Evolutionary conservation across 176 grass and related monocot species (phyloP).

Genomic region (Bromus sterilis): DNA sequence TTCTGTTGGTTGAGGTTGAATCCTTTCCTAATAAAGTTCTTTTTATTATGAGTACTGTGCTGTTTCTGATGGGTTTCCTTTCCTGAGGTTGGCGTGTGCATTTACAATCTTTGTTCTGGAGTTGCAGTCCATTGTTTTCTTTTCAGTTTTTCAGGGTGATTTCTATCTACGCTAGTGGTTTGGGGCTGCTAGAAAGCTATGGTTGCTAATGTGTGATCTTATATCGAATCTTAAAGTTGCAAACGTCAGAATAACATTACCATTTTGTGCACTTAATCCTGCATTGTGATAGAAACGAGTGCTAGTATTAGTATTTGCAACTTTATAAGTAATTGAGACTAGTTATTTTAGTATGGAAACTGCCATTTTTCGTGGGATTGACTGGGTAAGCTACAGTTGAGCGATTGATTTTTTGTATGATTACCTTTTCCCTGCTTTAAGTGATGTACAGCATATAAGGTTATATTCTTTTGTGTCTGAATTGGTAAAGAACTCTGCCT

Average conservation of each 20-base stretch:
- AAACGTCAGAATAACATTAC: background rate
- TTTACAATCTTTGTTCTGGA: background rate
- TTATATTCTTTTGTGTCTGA: background rate
- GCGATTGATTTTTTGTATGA: background rate
- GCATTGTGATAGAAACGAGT: background rate
- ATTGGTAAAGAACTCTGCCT: constrained; percentile 15
- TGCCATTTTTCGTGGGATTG: background rate
- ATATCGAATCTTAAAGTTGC: background rate
- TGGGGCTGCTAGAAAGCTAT: background rate
- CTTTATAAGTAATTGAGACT: background rate
- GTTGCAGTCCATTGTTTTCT: background rate
- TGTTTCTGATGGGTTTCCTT: background rate
- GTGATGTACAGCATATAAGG: background rate
- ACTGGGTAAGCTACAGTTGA: background rate
- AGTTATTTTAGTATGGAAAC: background rate
- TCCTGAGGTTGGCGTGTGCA: background rate
- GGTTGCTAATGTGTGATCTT: background rate
- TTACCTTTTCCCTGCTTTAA: background rate
- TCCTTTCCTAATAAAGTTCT: background rate
- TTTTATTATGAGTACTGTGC: background rate
- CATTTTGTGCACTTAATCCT: background rate
- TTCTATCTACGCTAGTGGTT: background rate
- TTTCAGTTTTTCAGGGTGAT: background rate
- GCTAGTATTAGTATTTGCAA: background rate
- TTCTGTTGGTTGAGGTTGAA: background rate